Evolutionary conservation across 805 yeast species (phyloP), one percentile per base, ranked within the genome.

Genomic region (Kluyveromyces dobzhanskii): DNA sequence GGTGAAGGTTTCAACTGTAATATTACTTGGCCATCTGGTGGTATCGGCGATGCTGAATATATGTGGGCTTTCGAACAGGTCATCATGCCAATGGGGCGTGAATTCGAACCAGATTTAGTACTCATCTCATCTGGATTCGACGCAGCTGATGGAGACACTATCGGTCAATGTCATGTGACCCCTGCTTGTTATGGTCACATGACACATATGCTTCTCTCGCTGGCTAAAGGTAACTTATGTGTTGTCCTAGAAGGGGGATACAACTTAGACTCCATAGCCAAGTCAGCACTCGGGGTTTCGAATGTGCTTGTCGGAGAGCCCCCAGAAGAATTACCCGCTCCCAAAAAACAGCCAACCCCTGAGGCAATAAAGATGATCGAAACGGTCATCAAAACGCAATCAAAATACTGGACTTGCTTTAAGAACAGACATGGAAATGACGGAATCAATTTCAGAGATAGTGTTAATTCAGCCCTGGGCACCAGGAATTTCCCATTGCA

Each of bases 71-170:
- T 92, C 61, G 75, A 78, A 48, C 78, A 78, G 51, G 79, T 90
- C 13, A 74, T 92, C 10, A 74, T 92, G 75, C 98, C 98, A 0
- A 76, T 87, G 36, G 81, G 92, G 39, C 64, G 78, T 41, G 98
- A 92, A 58, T 92, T 81, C 53, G 79, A 80, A 53, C 97, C 99
- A 0, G 98, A 92, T 63, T 69, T 92, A 46, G 90, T 88, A 4
- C 85, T 92, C 26, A 79, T 92, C 24, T 85, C 95, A 14, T 80
- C 97, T 0, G 99, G 99, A 0, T 92, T 92, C 52, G 99, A 92
- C 64, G 98, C 98, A 16, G 99, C 99, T 1, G 95, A 85, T 53
- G 97, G 97, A 43, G 99, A 92, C 61, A 80, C 86, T 42, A 85
- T 92, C 46, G 99, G 98, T 9, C 95, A 90, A 34, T 92, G 97